These are phyloP conservation scores for Cytospora leucostoma DNA, from an alignment of 2,329 filamentous ascomycete genomes.

Conservation along the genomic window DNA sequence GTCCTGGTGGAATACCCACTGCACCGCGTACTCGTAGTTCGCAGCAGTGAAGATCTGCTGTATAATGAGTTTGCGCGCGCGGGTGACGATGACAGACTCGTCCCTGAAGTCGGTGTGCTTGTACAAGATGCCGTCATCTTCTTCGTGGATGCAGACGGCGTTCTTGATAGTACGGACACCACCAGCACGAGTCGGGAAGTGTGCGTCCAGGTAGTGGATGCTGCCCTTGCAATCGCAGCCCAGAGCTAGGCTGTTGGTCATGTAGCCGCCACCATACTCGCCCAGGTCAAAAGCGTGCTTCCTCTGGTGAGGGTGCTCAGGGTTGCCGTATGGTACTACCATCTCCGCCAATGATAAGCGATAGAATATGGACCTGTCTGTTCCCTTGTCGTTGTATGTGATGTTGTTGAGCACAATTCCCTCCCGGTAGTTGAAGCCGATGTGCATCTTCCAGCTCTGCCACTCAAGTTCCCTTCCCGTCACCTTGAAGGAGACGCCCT, in stretches of 20 bases:
- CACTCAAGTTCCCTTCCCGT: slow-evolving; percentile 74
- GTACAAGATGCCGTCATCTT: slow-evolving; percentile 88
- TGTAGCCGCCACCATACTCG: slow-evolving; percentile 80
- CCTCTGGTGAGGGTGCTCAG: slow-evolving; percentile 75
- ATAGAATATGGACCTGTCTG: slow-evolving; percentile 79
- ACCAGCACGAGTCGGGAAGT: slow-evolving; percentile 78
- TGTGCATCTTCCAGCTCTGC: slow-evolving; percentile 93
- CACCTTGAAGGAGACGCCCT: slow-evolving; percentile 84
- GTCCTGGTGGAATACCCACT: slow-evolving; percentile 92
- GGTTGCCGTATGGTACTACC: slow-evolving; percentile 88
- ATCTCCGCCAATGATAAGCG: slow-evolving; percentile 88
- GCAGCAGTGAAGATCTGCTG: slow-evolving; percentile 94
- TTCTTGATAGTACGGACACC: slow-evolving; percentile 84
- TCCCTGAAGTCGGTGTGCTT: slow-evolving; percentile 95
- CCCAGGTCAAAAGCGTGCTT: slow-evolving; percentile 83
- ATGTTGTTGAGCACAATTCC: slow-evolving; percentile 90
- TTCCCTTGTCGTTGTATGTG: slow-evolving; percentile 82
- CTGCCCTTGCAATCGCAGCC: slow-evolving; percentile 87
- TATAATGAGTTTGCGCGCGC: slow-evolving; percentile 81
- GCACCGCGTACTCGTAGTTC: slow-evolving; percentile 83
- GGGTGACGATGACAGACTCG: slow-evolving; percentile 81
- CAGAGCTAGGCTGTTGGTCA: slow-evolving; percentile 75
- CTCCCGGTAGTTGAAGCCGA: slow-evolving; percentile 94
- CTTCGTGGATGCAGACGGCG: slow-evolving; percentile 92
- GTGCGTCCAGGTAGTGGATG: slow-evolving; percentile 89